Conservation (phyloP, 192 early-diverging fungal genomes). For the Neocallimastix lanati region DNA sequence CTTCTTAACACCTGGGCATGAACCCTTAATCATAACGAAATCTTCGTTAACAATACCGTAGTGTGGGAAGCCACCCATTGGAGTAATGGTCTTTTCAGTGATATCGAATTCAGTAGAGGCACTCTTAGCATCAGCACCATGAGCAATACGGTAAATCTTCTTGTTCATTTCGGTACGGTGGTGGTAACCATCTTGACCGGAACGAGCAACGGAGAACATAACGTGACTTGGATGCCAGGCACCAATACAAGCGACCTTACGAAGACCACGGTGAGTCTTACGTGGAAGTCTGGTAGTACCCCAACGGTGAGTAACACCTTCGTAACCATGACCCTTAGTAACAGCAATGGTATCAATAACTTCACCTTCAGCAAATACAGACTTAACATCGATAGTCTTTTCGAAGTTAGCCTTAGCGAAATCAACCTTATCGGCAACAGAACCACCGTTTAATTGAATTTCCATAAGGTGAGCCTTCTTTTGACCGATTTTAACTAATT, state of each 20-base stretch:
- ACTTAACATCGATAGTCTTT: slow-evolving; percentile 72
- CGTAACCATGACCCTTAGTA: slow-evolving; percentile 98
- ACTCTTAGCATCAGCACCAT: slow-evolving; percentile 49
- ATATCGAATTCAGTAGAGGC: slow-evolving; percentile 93
- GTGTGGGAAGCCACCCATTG: slow-evolving; percentile 98
- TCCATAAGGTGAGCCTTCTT: slow-evolving; percentile 99
- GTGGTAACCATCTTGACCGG: slow-evolving; percentile 99
- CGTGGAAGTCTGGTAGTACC: slow-evolving; percentile 99
- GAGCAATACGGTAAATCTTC: slow-evolving; percentile 99
- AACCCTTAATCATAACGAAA: slow-evolving; percentile 97
- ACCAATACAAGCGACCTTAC: slow-evolving; percentile 99
- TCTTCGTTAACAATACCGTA: slow-evolving; percentile 97
- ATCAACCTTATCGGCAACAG: slow-evolving; percentile 88
- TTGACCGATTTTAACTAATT: slow-evolving; percentile 84
- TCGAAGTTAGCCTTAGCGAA: slow-evolving; percentile 96
- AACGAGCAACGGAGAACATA: slow-evolving; percentile 97
- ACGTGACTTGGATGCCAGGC: slow-evolving; percentile 83
- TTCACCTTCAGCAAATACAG: slow-evolving; percentile 96
- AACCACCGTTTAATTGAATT: slow-evolving; percentile 98
- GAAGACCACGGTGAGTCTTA: slow-evolving; percentile 99
- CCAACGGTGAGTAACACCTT: slow-evolving; percentile 98
- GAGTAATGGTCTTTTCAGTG: slow-evolving; percentile 89
- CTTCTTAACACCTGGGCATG: slow-evolving; percentile 89
- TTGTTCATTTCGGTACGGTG: slow-evolving; percentile 99
- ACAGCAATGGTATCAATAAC: slow-evolving; percentile 97